Evolutionary conservation across 306 rosid species (phyloP).

Genomic region (Cyamopsis tetragonoloba): DNA sequence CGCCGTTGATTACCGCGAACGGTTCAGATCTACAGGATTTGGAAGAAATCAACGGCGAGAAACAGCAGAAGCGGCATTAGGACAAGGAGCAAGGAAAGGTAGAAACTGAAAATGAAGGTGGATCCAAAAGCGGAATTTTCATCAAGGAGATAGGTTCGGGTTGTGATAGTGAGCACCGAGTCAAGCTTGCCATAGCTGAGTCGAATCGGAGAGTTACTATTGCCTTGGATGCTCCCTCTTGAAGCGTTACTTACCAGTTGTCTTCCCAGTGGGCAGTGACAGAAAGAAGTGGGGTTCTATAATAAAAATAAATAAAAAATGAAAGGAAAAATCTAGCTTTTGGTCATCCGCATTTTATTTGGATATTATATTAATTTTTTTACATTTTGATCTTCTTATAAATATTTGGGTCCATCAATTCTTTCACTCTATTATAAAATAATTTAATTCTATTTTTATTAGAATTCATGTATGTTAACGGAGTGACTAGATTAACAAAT

Average conservation of each 20-base stretch:
- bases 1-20: slow-evolving; percentile 33
- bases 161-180: slow-evolving; percentile 26
- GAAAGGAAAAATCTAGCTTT: no score
- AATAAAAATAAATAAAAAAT: no score
- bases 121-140: slow-evolving; percentile 32
- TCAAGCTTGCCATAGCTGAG: slow-evolving; percentile 42
- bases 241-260: slow-evolving; percentile 15
- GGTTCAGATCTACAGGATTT: slow-evolving; percentile 53
- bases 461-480: no score
- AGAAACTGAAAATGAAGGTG: slow-evolving; percentile 22
- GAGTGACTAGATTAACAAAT: no score
- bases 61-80: slow-evolving; percentile 17
- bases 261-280: neutral
- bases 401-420: no score
- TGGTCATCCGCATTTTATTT: no score
- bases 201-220: slow-evolving; percentile 26
- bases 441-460: no score
- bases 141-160: slow-evolving; percentile 11
- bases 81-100: slow-evolving; percentile 30
- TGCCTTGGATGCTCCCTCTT: slow-evolving; percentile 10
- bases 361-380: no score
- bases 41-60: slow-evolving; percentile 42
- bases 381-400: no score
- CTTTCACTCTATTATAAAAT: no score
- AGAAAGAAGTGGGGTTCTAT: no score